A percentile compares a stretch with the other conserved stretches of the same genome.
These are phyloP conservation scores for Dicorynia guianensis DNA, from an alignment of 306 rosid species.

Conservation along the genomic window DNA sequence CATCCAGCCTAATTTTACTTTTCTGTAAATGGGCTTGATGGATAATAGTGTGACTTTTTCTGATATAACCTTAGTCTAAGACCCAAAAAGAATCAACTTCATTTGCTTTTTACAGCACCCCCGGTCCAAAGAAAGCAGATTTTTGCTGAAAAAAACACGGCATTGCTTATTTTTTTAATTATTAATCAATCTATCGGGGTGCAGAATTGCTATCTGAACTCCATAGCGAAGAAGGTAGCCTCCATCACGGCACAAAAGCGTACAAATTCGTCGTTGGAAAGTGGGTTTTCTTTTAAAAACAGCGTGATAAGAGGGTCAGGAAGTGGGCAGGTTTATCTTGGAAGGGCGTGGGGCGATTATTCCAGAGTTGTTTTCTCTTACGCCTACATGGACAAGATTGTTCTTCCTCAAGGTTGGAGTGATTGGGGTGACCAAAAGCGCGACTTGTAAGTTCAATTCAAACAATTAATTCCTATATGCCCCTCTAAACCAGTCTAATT, in stretches of 20 bases:
- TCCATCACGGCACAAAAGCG: slow-evolving; percentile 79
- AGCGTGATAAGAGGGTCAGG: slow-evolving; percentile 52
- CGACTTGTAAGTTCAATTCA: slow-evolving; percentile 52
- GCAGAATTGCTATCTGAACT: slow-evolving; percentile 68
- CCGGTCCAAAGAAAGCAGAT: no score
- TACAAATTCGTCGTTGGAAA: slow-evolving; percentile 54
- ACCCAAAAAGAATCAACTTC: no score
- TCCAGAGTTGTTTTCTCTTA: slow-evolving; percentile 75
- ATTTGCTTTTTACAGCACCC: no score
- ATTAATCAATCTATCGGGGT: neutral
- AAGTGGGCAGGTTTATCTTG: slow-evolving; percentile 66
- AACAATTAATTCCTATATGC: neutral
- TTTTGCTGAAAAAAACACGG: no score
- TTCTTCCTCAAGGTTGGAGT: slow-evolving; percentile 71
- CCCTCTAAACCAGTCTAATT: neutral
- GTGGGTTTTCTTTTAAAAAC: slow-evolving; percentile 79
- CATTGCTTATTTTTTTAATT: neutral
- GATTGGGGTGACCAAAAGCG: slow-evolving; percentile 76
- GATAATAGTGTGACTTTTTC: neutral
- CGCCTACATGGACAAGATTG: slow-evolving; percentile 72
- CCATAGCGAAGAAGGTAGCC: slow-evolving; percentile 63
- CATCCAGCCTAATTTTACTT: neutral
- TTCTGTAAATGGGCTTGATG: neutral
- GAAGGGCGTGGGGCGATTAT: slow-evolving; percentile 88
- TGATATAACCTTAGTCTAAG: neutral